Conservation (phyloP, 1,284 basidiomycete genomes). For the Cutaneotrichosporon arboriforme region DNA sequence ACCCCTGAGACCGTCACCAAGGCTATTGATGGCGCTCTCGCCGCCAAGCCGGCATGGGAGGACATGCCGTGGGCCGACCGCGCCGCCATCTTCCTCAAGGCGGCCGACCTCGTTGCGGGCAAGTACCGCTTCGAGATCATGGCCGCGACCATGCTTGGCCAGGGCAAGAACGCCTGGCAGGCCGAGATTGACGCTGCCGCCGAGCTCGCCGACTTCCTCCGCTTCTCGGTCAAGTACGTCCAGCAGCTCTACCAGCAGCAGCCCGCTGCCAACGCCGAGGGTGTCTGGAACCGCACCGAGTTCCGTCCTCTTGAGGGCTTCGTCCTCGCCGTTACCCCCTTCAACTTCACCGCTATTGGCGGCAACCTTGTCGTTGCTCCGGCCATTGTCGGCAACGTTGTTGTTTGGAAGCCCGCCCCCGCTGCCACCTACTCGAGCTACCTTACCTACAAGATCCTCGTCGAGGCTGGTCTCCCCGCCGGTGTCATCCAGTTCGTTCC, state of each 20-base stretch:
- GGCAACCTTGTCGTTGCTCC: conserved; percentile 82
- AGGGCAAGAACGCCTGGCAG: conserved; percentile 99
- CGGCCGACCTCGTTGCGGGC: conserved; percentile 84
- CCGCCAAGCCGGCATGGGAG: conserved; percentile 85
- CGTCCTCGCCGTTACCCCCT: conserved; percentile 93
- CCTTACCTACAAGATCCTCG: conserved; percentile 82
- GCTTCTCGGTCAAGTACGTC: conserved; percentile 94
- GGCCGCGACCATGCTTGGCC: conserved; percentile 95
- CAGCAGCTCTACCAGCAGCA: conserved; percentile 91
- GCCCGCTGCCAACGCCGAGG: conserved; percentile 76
- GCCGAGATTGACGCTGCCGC: conserved; percentile 99
- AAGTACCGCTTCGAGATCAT: conserved; percentile 94
- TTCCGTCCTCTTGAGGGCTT: conserved; percentile 96
- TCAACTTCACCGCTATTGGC: conserved; percentile 97
- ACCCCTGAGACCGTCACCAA: conserved; percentile 65
- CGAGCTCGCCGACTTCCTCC: conserved; percentile 91
- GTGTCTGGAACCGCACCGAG: conserved; percentile 94
- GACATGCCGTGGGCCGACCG: conserved; percentile 91
- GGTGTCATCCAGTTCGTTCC: conserved; percentile 97
- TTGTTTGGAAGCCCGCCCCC: conserved; percentile 97
- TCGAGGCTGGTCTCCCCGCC: conserved; percentile 88
- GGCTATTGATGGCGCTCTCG: conserved; percentile 84
- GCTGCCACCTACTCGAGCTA: conserved; percentile 94
- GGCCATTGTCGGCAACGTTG: conserved; percentile 89
- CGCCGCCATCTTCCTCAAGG: conserved; percentile 96